Evolutionary conservation across 108 stramenopile species (phyloP).

Genomic region (Cylindrotheca fusiformis): DNA sequence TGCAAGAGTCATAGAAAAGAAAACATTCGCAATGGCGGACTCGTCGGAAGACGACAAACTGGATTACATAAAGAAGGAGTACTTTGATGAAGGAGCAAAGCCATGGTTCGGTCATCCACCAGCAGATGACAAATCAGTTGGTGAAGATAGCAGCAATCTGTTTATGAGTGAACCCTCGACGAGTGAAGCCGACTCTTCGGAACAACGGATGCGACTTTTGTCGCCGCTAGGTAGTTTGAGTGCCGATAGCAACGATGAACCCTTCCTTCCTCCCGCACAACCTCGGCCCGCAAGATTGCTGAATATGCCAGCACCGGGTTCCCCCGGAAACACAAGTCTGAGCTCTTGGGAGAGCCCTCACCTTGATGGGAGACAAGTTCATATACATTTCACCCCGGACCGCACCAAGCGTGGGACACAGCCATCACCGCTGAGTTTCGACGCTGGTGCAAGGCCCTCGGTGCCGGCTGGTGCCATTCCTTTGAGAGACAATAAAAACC

Average conservation of each 20-base stretch:
- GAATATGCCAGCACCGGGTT: conserved; percentile 13
- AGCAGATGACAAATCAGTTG: background rate
- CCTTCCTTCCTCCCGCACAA: conserved; percentile 4
- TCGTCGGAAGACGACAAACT: conserved; percentile 13
- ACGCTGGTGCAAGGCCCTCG: conserved; percentile 1
- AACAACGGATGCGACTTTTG: conserved; percentile 13
- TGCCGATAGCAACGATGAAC: conserved; percentile 12
- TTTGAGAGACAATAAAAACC: background rate
- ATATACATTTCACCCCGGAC: conserved; percentile 29
- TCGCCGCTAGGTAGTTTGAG: conserved; percentile 10
- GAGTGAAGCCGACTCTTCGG: conserved; percentile 32
- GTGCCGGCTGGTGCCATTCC: background rate
- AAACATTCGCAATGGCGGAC: background rate
- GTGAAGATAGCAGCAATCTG: conserved; percentile 28
- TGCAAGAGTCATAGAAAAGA: too few species aligned
- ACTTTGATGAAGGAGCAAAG: background rate
- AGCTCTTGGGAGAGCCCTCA: conserved; percentile 43
- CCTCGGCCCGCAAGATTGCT: background rate
- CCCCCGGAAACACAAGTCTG: conserved; percentile 43
- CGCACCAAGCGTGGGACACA: too few species aligned
- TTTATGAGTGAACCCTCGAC: conserved; percentile 47
- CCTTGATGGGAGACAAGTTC: conserved; percentile 15
- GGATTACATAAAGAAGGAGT: conserved; percentile 19
- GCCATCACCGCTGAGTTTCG: background rate
- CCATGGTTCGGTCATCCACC: background rate